phyloP scores from a whole-genome alignment of 2,329 filamentous ascomycete genomes.

The Botrytis tulipae region DNA sequence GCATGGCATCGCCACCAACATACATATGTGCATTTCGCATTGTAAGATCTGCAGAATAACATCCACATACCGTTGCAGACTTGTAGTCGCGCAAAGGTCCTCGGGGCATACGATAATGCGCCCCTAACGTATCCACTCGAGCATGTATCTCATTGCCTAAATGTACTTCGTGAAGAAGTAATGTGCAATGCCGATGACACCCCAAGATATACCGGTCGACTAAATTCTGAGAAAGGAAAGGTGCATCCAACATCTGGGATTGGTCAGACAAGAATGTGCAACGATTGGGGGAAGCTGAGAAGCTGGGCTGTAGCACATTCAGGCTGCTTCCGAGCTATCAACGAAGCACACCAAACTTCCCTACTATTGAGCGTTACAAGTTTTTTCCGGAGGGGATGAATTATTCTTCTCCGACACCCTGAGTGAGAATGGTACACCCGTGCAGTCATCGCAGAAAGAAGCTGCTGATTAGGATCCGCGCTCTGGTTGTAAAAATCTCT shows the following conservation, averaged over 20 bases:
- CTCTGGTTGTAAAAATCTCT: not conserved
- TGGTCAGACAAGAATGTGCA: conserved; percentile 16
- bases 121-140: not conserved
- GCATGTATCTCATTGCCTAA: conserved; percentile 16
- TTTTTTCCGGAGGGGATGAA: not conserved
- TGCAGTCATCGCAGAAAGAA: not conserved
- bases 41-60: not conserved
- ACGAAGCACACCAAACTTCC: not conserved
- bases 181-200: conserved; percentile 22
- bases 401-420: not conserved
- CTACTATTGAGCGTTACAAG: not conserved
- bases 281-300: conserved; percentile 4
- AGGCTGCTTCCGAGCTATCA: conserved; percentile 8
- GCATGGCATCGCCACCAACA: conserved; percentile 5
- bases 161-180: conserved; percentile 20
- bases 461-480: not conserved
- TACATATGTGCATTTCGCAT: not conserved
- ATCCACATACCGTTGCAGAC: not conserved
- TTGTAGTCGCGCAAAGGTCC: not conserved
- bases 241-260: conserved; percentile 1
- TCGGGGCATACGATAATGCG: not conserved
- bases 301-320: conserved; percentile 11
- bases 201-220: conserved; percentile 7
- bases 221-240: conserved; percentile 6
- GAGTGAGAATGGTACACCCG: not conserved